A percentile compares a stretch with the other conserved stretches of the same genome.
These are phyloP conservation scores for Coniosporium apollinis DNA, from an alignment of 495 filamentous ascomycete genomes.

Conservation along the genomic window DNA sequence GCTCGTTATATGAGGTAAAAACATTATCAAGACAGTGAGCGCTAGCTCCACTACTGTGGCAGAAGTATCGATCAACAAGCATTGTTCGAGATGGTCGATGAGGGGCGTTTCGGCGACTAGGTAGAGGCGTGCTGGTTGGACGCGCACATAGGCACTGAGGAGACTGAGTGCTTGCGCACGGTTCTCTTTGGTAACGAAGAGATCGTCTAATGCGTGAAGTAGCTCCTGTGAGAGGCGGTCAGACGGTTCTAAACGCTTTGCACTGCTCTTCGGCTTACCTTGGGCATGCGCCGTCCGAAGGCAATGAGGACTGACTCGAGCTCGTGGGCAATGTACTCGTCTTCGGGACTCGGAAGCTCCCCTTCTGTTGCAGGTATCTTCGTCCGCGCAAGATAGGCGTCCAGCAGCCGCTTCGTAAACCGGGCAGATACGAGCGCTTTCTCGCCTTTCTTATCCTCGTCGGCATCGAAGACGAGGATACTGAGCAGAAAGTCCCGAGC, in stretches of 20 bases:
- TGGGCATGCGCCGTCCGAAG: slow-evolving; percentile 50
- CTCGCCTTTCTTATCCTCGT: slow-evolving; percentile 30
- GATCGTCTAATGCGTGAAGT: slow-evolving; percentile 39
- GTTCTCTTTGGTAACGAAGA: slow-evolving; percentile 39
- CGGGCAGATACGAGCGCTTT: slow-evolving; percentile 24
- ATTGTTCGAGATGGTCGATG: slow-evolving; percentile 48
- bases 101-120: slow-evolving; percentile 48
- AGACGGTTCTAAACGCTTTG: too few species aligned
- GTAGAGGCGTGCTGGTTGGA: slow-evolving; percentile 55
- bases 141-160: slow-evolving; percentile 45
- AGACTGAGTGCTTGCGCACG: slow-evolving; percentile 41
- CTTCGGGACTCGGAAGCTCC: slow-evolving; percentile 26
- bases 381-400: slow-evolving; percentile 40
- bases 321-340: slow-evolving; percentile 30
- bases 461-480: slow-evolving; percentile 40
- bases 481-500: slow-evolving; percentile 38
- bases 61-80: slow-evolving; percentile 53
- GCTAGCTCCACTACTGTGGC: slow-evolving; percentile 50
- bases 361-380: slow-evolving; percentile 23
- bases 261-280: too few species aligned
- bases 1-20: slow-evolving; percentile 56
- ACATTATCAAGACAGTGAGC: slow-evolving; percentile 52
- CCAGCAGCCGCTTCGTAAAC: slow-evolving; percentile 37
- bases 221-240: too few species aligned
- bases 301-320: slow-evolving; percentile 35